phyloP scores from a whole-genome alignment of 2,329 filamentous ascomycete species.

The Aspergillus glaucus region DNA sequence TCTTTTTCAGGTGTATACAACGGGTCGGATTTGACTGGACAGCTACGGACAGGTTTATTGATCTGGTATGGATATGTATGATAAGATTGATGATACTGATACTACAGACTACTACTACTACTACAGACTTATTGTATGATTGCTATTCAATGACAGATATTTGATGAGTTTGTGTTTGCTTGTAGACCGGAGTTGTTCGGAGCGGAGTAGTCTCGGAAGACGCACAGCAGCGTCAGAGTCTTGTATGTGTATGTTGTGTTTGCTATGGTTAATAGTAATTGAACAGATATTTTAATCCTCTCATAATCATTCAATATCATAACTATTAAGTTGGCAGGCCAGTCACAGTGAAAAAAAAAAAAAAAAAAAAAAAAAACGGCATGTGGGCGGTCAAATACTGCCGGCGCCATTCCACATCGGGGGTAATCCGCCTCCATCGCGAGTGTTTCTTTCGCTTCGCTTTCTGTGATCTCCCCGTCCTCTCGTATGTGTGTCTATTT shows the following conservation, averaged over 20 bases:
- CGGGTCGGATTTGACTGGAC: no score
- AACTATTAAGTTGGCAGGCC: neutral
- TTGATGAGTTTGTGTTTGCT: neutral
- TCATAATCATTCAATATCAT: neutral
- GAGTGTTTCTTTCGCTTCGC: constrained; percentile 10
- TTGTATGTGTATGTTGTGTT: no score
- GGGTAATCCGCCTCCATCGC: constrained; percentile 14
- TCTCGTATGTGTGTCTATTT: neutral
- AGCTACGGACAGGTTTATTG: neutral
- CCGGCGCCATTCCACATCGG: constrained; percentile 14
- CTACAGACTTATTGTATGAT: neutral
- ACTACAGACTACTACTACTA: neutral
- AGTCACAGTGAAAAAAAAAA: no score
- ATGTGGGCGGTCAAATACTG: constrained; percentile 12
- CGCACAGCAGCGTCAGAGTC: no score
- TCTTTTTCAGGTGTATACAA: no score
- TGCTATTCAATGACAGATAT: constrained; percentile 1
- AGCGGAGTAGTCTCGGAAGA: neutral
- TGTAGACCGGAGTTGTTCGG: neutral
- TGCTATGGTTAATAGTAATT: no score
- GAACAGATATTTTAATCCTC: no score
- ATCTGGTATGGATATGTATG: constrained; percentile 7
- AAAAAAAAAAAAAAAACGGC: neutral
- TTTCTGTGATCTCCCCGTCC: neutral
- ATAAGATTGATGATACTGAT: constrained; percentile 1